Percentiles rank a stretch among this genome's conserved stretches.
Evolutionary conservation across 2,329 filamentous ascomycete genomes (phyloP).

Genomic region (Aquanectria penicillioides): DNA sequence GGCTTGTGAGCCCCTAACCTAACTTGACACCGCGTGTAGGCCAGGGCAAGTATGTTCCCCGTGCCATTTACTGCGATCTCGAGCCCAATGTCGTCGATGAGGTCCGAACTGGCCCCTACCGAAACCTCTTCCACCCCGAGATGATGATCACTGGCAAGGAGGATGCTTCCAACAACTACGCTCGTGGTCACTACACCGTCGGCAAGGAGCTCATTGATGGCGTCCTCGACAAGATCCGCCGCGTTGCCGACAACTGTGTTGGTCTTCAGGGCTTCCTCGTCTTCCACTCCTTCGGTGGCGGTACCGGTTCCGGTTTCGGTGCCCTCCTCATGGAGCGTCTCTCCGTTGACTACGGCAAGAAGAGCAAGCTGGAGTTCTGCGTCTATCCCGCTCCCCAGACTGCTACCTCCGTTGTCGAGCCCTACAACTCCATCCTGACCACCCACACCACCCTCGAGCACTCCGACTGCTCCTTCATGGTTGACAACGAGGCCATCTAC

Average conservation of each 20-base stretch:
- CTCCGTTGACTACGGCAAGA: slow-evolving; percentile 99
- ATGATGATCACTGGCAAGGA: slow-evolving; percentile 99
- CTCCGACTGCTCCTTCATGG: slow-evolving; percentile 99
- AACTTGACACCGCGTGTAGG: slow-evolving; percentile 61
- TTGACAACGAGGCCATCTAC: slow-evolving; percentile 99
- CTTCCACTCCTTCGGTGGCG: slow-evolving; percentile 99
- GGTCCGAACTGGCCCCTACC: slow-evolving; percentile 97
- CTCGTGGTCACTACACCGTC: slow-evolving; percentile 99
- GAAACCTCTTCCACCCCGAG: slow-evolving; percentile 97
- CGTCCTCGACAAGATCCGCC: slow-evolving; percentile 96
- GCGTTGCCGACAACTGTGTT: slow-evolving; percentile 96
- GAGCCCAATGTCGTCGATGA: slow-evolving; percentile 99
- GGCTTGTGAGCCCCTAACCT: slow-evolving; percentile 27
- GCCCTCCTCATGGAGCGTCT: slow-evolving; percentile 98
- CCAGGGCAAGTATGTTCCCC: slow-evolving; percentile 98
- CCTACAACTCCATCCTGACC: slow-evolving; percentile 99
- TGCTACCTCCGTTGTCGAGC: slow-evolving; percentile 97
- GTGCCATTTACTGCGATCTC: slow-evolving; percentile 99
- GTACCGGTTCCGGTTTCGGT: slow-evolving; percentile 98
- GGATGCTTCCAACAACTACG: slow-evolving; percentile 99
- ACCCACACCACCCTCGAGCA: slow-evolving; percentile 99
- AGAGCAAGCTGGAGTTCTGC: slow-evolving; percentile 99
- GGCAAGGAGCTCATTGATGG: slow-evolving; percentile 99
- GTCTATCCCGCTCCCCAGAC: slow-evolving; percentile 98
- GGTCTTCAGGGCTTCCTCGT: slow-evolving; percentile 99